Evolutionary conservation across 345 rosid genomes (phyloP), one percentile per base, ranked within the genome.

Genomic region (Gossypium longicalyx): DNA sequence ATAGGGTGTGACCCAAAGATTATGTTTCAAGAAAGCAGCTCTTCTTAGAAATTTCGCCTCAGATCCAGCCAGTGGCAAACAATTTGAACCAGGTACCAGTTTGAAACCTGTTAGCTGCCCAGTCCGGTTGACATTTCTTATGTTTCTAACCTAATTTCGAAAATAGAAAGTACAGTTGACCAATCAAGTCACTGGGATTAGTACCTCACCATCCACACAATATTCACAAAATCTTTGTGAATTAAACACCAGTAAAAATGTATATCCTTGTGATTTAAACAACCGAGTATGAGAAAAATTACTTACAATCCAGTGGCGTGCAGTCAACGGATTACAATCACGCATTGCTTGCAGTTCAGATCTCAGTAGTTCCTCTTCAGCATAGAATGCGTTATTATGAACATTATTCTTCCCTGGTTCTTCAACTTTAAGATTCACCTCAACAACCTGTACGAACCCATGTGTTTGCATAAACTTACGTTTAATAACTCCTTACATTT

Each of bases 261-360:
- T 43, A 58, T 17, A 22, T 59, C 71, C 58, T 75, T 41, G 52
- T 70, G 61, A 48, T 23, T 51, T 47, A 27, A 53, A 41, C 64
- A 47, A 13, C 38, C 52, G 19, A 12, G 3, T 27, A 49, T 3
- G 13, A 20, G 11, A 22, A 78, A 71, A 54, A 61, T 4, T 44
- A 48, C 93, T 83, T 84, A 90, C 96, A 79, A 90, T 87, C 96
- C 96, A 90, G 75, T 90, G 96, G 75, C 96, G 89, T 9, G 96
- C 91, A 15, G 85, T 75, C 67, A 82, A 72, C 23, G 96, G 88
- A 78, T 89, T 86, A 77, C 96, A 90, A 49, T 84, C 93, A 58
- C 96, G 84, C 90, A 83, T 90, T 62, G 93, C 93, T 76, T 86
- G 79, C 78, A 76, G 76, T 75, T 90, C 96, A 2, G 96, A 87